A percentile compares a stretch with the other conserved stretches of the same genome.
Conservation (phyloP, 2,329 filamentous ascomycete species). For the Fusarium solani-melongenae region DNA sequence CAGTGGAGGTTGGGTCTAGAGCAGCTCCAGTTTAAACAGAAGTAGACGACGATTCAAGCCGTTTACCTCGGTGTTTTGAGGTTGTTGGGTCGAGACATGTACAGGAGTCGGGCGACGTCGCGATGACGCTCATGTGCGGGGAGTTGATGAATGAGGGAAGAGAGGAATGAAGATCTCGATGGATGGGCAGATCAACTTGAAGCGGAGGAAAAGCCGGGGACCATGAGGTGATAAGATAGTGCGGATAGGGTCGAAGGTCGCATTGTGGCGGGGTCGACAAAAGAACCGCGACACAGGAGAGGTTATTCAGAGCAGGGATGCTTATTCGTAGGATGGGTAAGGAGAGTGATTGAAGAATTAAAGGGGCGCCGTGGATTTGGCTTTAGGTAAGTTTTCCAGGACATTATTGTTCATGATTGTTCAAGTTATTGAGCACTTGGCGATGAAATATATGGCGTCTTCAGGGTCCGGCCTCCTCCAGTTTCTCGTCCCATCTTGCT, state of each 20-base stretch:
- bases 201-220: slow-evolving; percentile 14
- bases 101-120: slow-evolving; percentile 21
- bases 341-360: background rate
- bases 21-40: slow-evolving; percentile 7
- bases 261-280: slow-evolving; percentile 38
- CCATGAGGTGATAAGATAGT: slow-evolving; percentile 29
- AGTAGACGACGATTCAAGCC: slow-evolving; percentile 14
- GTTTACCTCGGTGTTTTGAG: slow-evolving; percentile 9
- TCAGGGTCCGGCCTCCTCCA: slow-evolving; percentile 18
- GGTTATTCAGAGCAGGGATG: slow-evolving; percentile 11
- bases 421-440: background rate
- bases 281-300: slow-evolving; percentile 26
- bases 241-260: slow-evolving; percentile 9
- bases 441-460: background rate
- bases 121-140: slow-evolving; percentile 33
- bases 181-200: slow-evolving; percentile 27
- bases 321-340: background rate
- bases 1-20: slow-evolving; percentile 1
- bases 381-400: background rate
- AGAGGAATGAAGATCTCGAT: slow-evolving; percentile 32
- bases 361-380: background rate
- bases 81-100: slow-evolving; percentile 24
- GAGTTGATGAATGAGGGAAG: slow-evolving; percentile 13
- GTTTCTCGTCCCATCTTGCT: background rate
- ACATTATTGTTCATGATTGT: background rate